A percentile compares a stretch with the other conserved stretches of the same genome.
These are phyloP conservation scores for Phialophora verrucosa DNA, from an alignment of 2,329 filamentous ascomycete species.

Conservation along the genomic window DNA sequence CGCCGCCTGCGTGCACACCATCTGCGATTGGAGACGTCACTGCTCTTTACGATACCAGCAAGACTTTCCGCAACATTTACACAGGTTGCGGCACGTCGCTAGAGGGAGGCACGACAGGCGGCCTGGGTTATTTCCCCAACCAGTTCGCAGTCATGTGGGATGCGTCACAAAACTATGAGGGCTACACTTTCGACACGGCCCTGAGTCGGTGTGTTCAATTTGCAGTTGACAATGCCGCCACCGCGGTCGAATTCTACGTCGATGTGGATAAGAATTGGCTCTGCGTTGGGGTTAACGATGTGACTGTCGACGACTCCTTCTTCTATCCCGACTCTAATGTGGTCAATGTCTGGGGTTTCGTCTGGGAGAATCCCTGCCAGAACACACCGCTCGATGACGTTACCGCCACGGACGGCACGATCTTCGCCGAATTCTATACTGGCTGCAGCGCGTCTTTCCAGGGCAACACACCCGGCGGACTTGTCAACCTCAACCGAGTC, in stretches of 20 bases:
- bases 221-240: constrained; percentile 12
- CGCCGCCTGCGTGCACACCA: constrained; percentile 9
- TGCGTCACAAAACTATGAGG: constrained; percentile 10
- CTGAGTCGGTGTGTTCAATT: constrained; percentile 15
- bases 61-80: constrained; percentile 17
- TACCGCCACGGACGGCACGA: constrained; percentile 10
- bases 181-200: constrained; percentile 10
- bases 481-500: constrained; percentile 13
- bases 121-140: constrained; percentile 7
- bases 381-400: constrained; percentile 15
- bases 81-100: constrained; percentile 16
- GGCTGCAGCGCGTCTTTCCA: constrained; percentile 21
- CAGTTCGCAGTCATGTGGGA: constrained; percentile 15
- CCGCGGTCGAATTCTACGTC: constrained; percentile 15
- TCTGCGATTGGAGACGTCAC: constrained; percentile 18
- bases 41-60: constrained; percentile 8
- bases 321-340: constrained; percentile 14
- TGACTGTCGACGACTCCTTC: constrained; percentile 7
- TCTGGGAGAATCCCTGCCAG: constrained; percentile 20
- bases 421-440: constrained; percentile 18
- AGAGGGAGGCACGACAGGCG: constrained; percentile 10
- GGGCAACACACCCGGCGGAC: constrained; percentile 15
- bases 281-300: constrained; percentile 11
- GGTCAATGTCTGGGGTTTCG: constrained; percentile 16
- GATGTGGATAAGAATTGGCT: constrained; percentile 19